Evolutionary conservation across 805 yeast genomes (phyloP).

Genomic region (Hanseniaspora nectarophila): DNA sequence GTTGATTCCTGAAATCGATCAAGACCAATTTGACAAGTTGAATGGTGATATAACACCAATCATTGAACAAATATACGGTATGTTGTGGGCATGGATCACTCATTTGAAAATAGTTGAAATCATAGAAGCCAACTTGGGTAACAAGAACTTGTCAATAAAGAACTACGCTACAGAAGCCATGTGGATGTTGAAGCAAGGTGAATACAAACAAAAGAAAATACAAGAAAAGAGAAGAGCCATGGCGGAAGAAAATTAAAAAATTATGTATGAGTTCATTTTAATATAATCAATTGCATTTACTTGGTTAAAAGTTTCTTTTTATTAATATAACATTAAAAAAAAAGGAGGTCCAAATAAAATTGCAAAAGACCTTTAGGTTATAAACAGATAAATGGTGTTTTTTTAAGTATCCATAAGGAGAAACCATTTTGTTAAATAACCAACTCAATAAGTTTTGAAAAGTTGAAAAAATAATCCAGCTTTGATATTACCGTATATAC

Average conservation of each 20-base stretch:
- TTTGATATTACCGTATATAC: too few relatives aligned
- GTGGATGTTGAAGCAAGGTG: constrained; percentile 67
- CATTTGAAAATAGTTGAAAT: constrained; percentile 52
- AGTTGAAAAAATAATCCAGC: too few relatives aligned
- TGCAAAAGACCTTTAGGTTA: not conserved
- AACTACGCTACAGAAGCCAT: constrained; percentile 81
- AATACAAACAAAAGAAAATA: constrained; percentile 22
- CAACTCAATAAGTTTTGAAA: not conserved
- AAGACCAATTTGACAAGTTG: constrained; percentile 30
- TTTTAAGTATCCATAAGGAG: not conserved
- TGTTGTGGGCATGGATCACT: constrained; percentile 62
- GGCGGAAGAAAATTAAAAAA: not conserved
- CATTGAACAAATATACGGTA: constrained; percentile 30
- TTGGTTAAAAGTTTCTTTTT: not conserved
- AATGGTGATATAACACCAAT: constrained; percentile 29
- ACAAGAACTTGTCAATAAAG: constrained; percentile 59
- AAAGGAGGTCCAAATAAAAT: not conserved
- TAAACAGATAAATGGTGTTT: too few relatives aligned
- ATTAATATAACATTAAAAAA: not conserved
- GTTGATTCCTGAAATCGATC: constrained; percentile 37
- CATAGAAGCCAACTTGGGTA: constrained; percentile 55
- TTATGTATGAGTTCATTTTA: constrained; percentile 15
- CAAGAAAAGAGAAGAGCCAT: constrained; percentile 11
- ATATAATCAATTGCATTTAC: not conserved
- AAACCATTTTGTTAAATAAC: not conserved